Evolutionary conservation across 2,329 filamentous ascomycete species (phyloP), one percentile per base, ranked within the genome.

Genomic region (Fusarium pseudocircinatum): DNA sequence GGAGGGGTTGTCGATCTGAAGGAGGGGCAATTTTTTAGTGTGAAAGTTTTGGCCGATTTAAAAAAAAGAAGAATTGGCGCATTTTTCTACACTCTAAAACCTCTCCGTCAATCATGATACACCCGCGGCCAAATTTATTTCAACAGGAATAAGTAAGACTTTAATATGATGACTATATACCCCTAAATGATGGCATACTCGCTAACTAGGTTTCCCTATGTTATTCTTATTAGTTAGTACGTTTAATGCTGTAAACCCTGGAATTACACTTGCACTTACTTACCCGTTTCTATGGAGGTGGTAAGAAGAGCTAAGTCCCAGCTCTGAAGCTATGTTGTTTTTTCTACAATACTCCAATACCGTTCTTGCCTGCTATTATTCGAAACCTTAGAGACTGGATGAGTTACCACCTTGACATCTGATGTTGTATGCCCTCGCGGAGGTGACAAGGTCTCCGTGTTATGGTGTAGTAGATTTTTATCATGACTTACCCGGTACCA

Each of bases 11-110:
- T 28, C 12, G 54, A 58, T 58, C 54, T 53, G 24, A 59, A 70
- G 69, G 69, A 67, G 66, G 71, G 69, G 69, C 53, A 72, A 36
- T 47, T 64, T 68, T 56, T 63, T 40, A 22, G 43, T n/a, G 47
- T n/a, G 22, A 22, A 54, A 43, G 42, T 49, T 66, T 67, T 56
- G 44, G 30, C n/a, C 30, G 43, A 52, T 28, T 15, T 28, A 26
- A 20, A 32, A 28, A 26, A 15, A 49, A 32, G 10, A 32, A 24
- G 26, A 47, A 12, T 47, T 30, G 20, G 26, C 44, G 44, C 26
- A 47, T 46, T 54, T 44, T 66, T 37, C 40, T 42, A 36, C 14
- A 44, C 30, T 39, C n/a, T 14, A 16, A 36, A 36, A 15, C 14
- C n/a, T 67, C 54, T 56, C 50, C 54, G 32, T 68, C 43, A 61